A percentile compares a stretch with the other conserved stretches of the same genome.
Evolutionary conservation across 1,284 basidiomycete genomes (phyloP).

Genomic region (Cerrena zonata): DNA sequence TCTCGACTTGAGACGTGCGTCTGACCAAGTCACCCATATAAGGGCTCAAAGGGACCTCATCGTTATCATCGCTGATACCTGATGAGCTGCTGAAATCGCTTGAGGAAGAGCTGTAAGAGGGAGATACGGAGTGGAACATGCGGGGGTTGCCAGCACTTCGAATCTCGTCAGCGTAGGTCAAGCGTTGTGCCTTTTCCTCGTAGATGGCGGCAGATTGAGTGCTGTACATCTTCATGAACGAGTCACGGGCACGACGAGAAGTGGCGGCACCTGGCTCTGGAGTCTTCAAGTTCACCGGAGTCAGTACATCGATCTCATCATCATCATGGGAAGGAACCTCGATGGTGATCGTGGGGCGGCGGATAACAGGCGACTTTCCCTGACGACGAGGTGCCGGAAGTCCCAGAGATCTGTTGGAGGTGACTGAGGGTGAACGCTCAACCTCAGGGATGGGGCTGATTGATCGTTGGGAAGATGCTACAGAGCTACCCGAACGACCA

Average conservation of each 20-base stretch:
- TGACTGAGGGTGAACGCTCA: conserved; percentile 25
- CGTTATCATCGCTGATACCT: conserved; percentile 2
- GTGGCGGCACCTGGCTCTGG: conserved; percentile 12
- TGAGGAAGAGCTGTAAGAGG: neutral
- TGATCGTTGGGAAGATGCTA: conserved; percentile 20
- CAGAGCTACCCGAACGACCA: conserved; percentile 9
- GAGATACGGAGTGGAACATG: neutral
- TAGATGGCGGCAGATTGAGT: conserved; percentile 15
- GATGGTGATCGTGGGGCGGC: conserved; percentile 13
- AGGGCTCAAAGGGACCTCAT: neutral
- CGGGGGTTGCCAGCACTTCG: conserved; percentile 4
- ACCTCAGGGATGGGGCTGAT: conserved; percentile 33
- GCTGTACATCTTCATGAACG: conserved; percentile 29
- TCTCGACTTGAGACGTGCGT: neutral
- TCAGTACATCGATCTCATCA: conserved; percentile 14
- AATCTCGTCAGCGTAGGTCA: conserved; percentile 9
- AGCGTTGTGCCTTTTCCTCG: conserved; percentile 12
- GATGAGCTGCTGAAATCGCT: neutral
- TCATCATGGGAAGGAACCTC: conserved; percentile 13
- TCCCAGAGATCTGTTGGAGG: conserved; percentile 4
- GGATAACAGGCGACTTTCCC: conserved; percentile 19
- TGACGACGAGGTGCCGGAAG: conserved; percentile 24
- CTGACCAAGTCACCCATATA: conserved; percentile 1
- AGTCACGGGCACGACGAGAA: conserved; percentile 16
- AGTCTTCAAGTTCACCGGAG: conserved; percentile 21